These are phyloP conservation scores for Colletotrichum agaves DNA, from an alignment of 2,329 filamentous ascomycete species.

Conservation along the genomic window DNA sequence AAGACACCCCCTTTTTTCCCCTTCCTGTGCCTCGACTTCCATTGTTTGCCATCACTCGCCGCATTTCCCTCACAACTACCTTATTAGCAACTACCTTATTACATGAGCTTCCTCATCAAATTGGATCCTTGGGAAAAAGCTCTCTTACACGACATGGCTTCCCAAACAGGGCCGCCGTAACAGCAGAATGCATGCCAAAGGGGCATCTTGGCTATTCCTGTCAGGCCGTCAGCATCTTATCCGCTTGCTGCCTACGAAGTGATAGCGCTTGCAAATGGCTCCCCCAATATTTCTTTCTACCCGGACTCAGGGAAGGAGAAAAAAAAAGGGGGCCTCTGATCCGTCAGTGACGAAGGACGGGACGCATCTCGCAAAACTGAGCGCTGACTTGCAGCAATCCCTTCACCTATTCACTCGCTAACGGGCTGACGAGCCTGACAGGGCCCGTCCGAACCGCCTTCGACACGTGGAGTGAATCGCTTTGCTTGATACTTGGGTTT, in stretches of 20 bases:
- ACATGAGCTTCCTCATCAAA: too few relatives aligned
- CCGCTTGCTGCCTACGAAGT: neutral
- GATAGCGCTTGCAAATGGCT: neutral
- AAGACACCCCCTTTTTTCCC: neutral
- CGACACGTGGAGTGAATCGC: slow-evolving; percentile 37
- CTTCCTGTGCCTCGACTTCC: neutral
- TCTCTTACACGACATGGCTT: neutral
- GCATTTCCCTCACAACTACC: neutral
- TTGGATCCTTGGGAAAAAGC: too few relatives aligned
- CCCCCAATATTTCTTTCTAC: neutral
- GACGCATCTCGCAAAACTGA: slow-evolving; percentile 1
- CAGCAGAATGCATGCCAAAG: slow-evolving; percentile 14
- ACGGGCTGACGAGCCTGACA: neutral
- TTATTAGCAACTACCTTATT: too few relatives aligned
- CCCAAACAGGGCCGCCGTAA: slow-evolving; percentile 20
- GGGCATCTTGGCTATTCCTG: neutral
- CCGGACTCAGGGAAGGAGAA: neutral
- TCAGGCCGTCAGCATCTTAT: neutral
- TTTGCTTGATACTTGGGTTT: slow-evolving; percentile 24
- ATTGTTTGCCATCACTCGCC: neutral
- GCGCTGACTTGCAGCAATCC: slow-evolving; percentile 16
- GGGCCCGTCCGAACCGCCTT: slow-evolving; percentile 16
- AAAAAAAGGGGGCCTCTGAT: too few relatives aligned
- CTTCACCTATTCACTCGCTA: slow-evolving; percentile 11
- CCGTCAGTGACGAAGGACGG: neutral